A percentile compares a stretch with the other conserved stretches of the same genome.
These are phyloP conservation scores for Hamigera avellanea DNA, from an alignment of 495 filamentous ascomycete species.

Conservation along the genomic window DNA sequence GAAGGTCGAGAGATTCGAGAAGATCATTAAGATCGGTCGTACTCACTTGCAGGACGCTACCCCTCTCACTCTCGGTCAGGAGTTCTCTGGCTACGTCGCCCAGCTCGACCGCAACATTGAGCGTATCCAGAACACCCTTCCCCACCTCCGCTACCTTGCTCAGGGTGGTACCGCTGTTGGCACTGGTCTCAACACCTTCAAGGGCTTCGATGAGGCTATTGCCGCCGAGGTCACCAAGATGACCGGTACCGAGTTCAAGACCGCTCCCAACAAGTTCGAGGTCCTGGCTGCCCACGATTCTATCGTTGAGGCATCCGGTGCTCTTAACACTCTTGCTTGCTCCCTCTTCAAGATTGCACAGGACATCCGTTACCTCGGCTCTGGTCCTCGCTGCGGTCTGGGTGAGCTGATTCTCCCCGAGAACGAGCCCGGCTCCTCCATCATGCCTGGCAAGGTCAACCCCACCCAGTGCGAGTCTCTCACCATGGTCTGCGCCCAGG, in stretches of 20 bases:
- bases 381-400: slow-evolving; percentile 88
- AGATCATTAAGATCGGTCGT: slow-evolving; percentile 97
- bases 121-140: slow-evolving; percentile 72
- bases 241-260: slow-evolving; percentile 87
- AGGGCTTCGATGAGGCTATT: slow-evolving; percentile 87
- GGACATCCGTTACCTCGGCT: slow-evolving; percentile 93
- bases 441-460: slow-evolving; percentile 99
- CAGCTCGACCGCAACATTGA: slow-evolving; percentile 85
- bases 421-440: slow-evolving; percentile 93
- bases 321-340: slow-evolving; percentile 82
- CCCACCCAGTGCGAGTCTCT: slow-evolving; percentile 96
- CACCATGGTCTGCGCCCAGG: slow-evolving; percentile 95
- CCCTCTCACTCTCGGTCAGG: slow-evolving; percentile 88
- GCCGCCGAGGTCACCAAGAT: slow-evolving; percentile 83
- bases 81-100: slow-evolving; percentile 95
- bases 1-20: slow-evolving; percentile 82
- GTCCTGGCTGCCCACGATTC: slow-evolving; percentile 95
- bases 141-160: slow-evolving; percentile 74
- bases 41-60: slow-evolving; percentile 98
- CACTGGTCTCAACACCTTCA: slow-evolving; percentile 94
- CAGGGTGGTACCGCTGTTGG: slow-evolving; percentile 97
- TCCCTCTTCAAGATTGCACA: slow-evolving; percentile 98
- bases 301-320: slow-evolving; percentile 84
- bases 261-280: slow-evolving; percentile 98
- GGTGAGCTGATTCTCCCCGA: slow-evolving; percentile 88